phyloP scores from a whole-genome alignment of 768 basidiomycete genomes.

The Hypsizygus marmoreus region DNA sequence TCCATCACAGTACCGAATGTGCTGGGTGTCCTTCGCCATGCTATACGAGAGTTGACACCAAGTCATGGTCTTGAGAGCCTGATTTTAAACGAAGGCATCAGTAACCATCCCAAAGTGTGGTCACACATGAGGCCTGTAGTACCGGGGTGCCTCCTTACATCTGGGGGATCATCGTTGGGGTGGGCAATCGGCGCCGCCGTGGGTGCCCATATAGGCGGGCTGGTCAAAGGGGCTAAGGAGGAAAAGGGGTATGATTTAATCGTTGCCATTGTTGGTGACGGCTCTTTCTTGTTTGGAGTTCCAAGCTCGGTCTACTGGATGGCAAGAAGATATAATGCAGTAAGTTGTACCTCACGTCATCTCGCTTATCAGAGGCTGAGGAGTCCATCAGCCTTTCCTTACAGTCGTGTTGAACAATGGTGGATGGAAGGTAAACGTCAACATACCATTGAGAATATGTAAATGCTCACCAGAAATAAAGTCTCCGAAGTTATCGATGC shows the following conservation, averaged over 20 bases:
- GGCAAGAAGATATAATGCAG: constrained; percentile 66
- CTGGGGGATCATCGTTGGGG: constrained; percentile 68
- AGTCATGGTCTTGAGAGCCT: constrained; percentile 40
- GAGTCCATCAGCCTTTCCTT: constrained; percentile 59
- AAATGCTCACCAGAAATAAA: constrained; percentile 17
- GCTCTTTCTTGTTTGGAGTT: constrained; percentile 66
- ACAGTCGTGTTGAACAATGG: constrained; percentile 75
- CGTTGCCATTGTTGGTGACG: constrained; percentile 66
- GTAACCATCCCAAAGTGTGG: constrained; percentile 57
- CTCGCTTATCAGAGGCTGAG: not conserved
- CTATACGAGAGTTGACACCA: constrained; percentile 39
- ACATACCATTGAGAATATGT: not conserved
- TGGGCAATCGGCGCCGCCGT: constrained; percentile 69
- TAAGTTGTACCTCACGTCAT: constrained; percentile 27
- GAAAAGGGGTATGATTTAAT: constrained; percentile 50
- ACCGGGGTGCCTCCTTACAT: constrained; percentile 53
- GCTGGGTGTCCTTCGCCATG: constrained; percentile 46
- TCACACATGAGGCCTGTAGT: constrained; percentile 54
- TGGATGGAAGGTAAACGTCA: constrained; percentile 54
- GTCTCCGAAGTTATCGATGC: constrained; percentile 66
- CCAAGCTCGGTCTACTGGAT: constrained; percentile 75
- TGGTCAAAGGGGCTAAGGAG: constrained; percentile 20
- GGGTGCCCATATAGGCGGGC: constrained; percentile 53
- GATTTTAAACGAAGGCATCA: constrained; percentile 65
- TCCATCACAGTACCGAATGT: constrained; percentile 48